phyloP scores from a whole-genome alignment of 768 basidiomycete genomes.

The Phylloporus sp. region DNA sequence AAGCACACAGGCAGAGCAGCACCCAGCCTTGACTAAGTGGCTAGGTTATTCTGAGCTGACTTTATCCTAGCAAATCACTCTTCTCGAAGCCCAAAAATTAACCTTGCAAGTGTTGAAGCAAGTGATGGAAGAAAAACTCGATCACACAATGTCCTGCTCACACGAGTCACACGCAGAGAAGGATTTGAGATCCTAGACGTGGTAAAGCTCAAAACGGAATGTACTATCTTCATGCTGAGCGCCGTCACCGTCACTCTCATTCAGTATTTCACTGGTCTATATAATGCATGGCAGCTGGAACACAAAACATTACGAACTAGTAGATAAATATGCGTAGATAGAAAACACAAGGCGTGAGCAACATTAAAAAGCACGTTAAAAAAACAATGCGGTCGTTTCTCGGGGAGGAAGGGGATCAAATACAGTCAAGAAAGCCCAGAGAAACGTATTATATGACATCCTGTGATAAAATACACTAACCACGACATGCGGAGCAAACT shows the following conservation, averaged over 20 bases:
- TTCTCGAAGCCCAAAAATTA: conserved; percentile 82
- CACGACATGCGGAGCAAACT: conserved; percentile 7
- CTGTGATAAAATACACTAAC: conserved; percentile 15
- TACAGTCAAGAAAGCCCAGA: conserved; percentile 13
- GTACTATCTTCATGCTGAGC: conserved; percentile 9
- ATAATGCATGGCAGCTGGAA: conserved; percentile 1
- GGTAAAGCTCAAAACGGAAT: conserved; percentile 53
- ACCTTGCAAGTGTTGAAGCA: conserved; percentile 92
- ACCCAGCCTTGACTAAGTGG: too few relatives aligned
- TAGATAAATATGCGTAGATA: conserved; percentile 29
- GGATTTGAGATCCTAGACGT: conserved; percentile 93
- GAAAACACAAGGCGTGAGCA: background rate
- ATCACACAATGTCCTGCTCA: conserved; percentile 98
- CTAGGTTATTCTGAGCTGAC: too few relatives aligned
- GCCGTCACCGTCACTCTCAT: background rate
- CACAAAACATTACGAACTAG: conserved; percentile 8
- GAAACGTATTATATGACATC: conserved; percentile 15
- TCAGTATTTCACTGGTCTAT: background rate
- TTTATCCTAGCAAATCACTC: conserved; percentile 75
- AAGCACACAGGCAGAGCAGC: too few relatives aligned
- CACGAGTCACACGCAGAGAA: conserved; percentile 80
- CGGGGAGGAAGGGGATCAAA: conserved; percentile 10
- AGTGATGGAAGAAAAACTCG: conserved; percentile 99
- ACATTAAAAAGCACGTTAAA: conserved; percentile 5
- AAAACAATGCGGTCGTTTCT: conserved; percentile 12